phyloP scores from a whole-genome alignment of 2,329 filamentous ascomycete genomes.

The Diaporthe sp. region DNA sequence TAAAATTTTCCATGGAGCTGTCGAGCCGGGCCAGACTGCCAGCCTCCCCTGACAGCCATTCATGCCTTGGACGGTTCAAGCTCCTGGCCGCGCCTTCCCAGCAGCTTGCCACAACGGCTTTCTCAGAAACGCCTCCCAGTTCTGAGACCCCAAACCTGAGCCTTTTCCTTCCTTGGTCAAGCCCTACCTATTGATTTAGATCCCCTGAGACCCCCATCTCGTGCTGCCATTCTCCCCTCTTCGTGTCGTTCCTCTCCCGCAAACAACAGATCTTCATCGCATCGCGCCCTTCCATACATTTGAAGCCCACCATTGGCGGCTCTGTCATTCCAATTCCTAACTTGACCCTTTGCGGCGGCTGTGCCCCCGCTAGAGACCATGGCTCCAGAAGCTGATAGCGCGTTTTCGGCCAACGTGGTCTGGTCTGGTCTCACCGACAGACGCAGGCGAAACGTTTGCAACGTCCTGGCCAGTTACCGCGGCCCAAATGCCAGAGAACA shows the following conservation, averaged over 20 bases:
- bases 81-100: constrained; percentile 1
- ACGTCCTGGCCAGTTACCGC: not conserved
- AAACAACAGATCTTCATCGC: not conserved
- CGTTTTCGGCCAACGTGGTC: not conserved
- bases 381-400: not conserved
- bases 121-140: not conserved
- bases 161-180: not conserved
- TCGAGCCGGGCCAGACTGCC: not conserved
- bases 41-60: not conserved
- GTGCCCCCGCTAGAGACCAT: not conserved
- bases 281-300: not conserved
- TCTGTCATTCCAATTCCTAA: not conserved
- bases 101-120: not conserved
- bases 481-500: not conserved
- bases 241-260: not conserved
- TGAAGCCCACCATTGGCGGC: not conserved
- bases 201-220: not conserved
- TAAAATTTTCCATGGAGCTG: not conserved
- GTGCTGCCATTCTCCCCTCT: too few species aligned
- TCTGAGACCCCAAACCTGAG: not conserved
- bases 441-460: not conserved
- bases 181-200: too few species aligned
- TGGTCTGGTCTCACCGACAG: not conserved
- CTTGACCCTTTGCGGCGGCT: too few species aligned
- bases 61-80: not conserved